Percentiles rank a stretch among this genome's conserved stretches.
Conservation (phyloP, 2,329 filamentous ascomycete species). For the Neobulgaria alba region DNA sequence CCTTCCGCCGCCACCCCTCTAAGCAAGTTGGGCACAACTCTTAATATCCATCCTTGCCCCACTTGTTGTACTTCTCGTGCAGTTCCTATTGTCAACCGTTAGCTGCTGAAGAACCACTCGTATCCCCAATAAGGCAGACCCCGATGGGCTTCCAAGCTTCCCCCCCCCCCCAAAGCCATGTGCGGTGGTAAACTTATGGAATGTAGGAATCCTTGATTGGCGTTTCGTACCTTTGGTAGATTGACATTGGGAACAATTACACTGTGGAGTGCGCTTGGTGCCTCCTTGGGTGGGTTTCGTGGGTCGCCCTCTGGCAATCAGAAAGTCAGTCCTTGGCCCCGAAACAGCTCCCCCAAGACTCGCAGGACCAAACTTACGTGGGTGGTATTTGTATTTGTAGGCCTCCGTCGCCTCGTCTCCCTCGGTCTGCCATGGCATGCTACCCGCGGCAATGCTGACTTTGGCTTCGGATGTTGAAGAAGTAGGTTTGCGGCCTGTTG, state of each 20-base stretch:
- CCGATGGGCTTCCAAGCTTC: too few species aligned
- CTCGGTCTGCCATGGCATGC: slow-evolving; percentile 86
- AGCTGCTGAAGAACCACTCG: too few species aligned
- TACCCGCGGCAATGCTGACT: slow-evolving; percentile 64
- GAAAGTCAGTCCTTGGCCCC: slow-evolving; percentile 1
- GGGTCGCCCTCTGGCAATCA: slow-evolving; percentile 67
- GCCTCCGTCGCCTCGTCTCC: slow-evolving; percentile 50
- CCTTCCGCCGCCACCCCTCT: too few species aligned
- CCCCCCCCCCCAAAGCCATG: too few species aligned
- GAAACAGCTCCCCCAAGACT: too few species aligned
- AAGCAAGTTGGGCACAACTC: too few species aligned
- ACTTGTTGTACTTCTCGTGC: slow-evolving; percentile 99
- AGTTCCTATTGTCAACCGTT: slow-evolving; percentile 52
- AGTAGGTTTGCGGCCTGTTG: slow-evolving; percentile 75
- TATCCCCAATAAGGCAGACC: too few species aligned
- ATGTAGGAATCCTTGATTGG: slow-evolving; percentile 8
- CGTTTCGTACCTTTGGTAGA: slow-evolving; percentile 61
- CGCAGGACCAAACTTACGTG: slow-evolving; percentile 27
- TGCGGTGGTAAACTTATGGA: too few species aligned
- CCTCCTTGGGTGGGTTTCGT: slow-evolving; percentile 69
- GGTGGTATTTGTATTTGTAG: slow-evolving; percentile 55
- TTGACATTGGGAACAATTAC: slow-evolving; percentile 92
- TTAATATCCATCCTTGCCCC: slow-evolving; percentile 84
- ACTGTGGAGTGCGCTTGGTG: slow-evolving; percentile 89
- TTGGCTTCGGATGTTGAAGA: slow-evolving; percentile 70